Evolutionary conservation across 23 red algal genomes (phyloP).

Genomic region (Gracilaria vermiculophylla): DNA sequence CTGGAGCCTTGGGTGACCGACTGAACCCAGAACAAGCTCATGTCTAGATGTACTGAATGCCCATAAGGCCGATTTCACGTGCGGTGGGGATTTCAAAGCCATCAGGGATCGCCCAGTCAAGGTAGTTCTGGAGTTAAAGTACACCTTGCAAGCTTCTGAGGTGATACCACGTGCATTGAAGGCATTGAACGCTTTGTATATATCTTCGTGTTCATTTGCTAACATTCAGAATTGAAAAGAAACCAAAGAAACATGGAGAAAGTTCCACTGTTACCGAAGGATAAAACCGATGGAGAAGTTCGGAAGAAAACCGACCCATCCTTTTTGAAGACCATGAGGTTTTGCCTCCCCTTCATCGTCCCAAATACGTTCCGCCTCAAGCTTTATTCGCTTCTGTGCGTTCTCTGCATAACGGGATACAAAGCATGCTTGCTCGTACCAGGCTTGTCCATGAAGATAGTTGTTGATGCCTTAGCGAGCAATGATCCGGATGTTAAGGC

Average conservation of each 20-base stretch:
- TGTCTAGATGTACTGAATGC: too few relatives aligned
- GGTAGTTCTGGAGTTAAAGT: too few relatives aligned
- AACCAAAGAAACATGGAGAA: background rate
- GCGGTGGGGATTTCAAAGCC: too few relatives aligned
- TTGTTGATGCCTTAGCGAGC: slow-evolving; percentile 32
- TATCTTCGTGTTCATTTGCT: background rate
- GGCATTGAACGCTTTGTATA: too few relatives aligned
- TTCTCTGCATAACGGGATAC: slow-evolving; percentile 30
- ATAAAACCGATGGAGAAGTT: background rate
- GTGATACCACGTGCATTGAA: too few relatives aligned
- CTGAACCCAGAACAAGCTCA: too few relatives aligned
- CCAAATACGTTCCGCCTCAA: slow-evolving; percentile 29
- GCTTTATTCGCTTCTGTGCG: background rate
- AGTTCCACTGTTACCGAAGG: background rate
- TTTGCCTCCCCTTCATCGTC: slow-evolving; percentile 35
- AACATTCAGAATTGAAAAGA: background rate
- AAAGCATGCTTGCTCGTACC: slow-evolving; percentile 56
- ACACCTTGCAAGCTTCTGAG: too few relatives aligned
- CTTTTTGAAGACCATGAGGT: slow-evolving; percentile 36
- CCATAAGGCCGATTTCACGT: too few relatives aligned
- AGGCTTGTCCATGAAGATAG: slow-evolving; percentile 51
- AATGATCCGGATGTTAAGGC: background rate
- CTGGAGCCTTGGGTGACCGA: too few relatives aligned
- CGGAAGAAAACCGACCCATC: background rate
- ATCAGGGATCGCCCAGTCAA: too few relatives aligned